Base-by-base conservation (phyloP, 2,329 filamentous ascomycete species). In the Pseudogymnoascus sp. region DNA sequence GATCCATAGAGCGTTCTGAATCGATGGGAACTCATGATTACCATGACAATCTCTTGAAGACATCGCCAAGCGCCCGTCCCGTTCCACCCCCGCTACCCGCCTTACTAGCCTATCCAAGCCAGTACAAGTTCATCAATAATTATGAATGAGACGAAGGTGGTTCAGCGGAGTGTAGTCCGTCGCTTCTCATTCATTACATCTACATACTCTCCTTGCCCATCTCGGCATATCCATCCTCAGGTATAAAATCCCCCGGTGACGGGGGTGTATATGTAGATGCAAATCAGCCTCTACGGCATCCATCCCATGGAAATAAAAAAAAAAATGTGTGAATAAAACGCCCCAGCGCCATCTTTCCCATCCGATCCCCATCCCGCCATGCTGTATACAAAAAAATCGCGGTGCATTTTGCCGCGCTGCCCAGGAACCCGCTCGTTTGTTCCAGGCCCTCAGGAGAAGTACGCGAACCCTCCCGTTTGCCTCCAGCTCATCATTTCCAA, bases 401-500 rank as follows among this genome's bases (percentile, higher is more conserved):
- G 26, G 26, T 57, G 47, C 26, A 31, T 57, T 53, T 53, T 47
- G 26, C 26, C 47, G 47, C 47, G 47, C 47, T 57, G 26, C 47
- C 47, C n/a, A 28, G 47, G 47, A 57, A 57, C 26, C 26, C 47
- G 47, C 47, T 57, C 47, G 47, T 57, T 31, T 57, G 47, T 57
- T 57, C 47, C 47, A 33, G 26, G 2, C n/a, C 26, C 26, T 26
- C n/a, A 57, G n/a, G n/a, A 57, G 47, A 57, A 57, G 47, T 31
- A 57, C 47, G 47, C 47, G 47, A 57, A 57, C 47, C 5, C 47
- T 19, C 47, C 47, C 26, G 26, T 31, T 31, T 53, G 44, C 23
- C 23, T 57, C 47, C 26, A 19, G 26, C 26, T 2, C 26, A 57
- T n/a, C 15, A 28, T 53, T 17, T 31, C 47, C 26, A 1, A 47